A percentile compares a stretch with the other conserved stretches of the same genome.
Conservation (phyloP, 2,329 filamentous ascomycete genomes). For the Parascedosporium putredinis region DNA sequence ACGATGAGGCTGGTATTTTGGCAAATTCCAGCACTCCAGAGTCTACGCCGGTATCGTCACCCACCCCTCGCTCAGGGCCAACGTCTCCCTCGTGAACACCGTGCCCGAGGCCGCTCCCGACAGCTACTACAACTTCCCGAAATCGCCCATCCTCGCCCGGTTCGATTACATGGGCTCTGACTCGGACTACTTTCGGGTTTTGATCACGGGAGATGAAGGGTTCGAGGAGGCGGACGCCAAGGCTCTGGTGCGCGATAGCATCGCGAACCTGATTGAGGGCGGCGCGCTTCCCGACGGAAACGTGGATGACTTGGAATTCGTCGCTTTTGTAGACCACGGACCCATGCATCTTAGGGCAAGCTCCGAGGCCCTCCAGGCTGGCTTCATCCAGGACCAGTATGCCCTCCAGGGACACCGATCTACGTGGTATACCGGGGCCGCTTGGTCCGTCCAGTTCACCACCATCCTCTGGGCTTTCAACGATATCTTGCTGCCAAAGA, state of each 20-base stretch:
- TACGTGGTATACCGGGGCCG: conserved; percentile 35
- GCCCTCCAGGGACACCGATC: conserved; percentile 30
- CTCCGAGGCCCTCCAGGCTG: conserved; percentile 21
- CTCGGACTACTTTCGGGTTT: conserved; percentile 20
- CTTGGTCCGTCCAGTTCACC: conserved; percentile 23
- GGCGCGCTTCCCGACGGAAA: conserved; percentile 15
- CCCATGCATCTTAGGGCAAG: conserved; percentile 25
- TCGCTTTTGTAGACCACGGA: conserved; percentile 24
- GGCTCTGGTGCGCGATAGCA: conserved; percentile 16
- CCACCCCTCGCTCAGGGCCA: conserved; percentile 15
- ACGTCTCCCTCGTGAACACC: conserved; percentile 14
- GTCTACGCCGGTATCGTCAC: conserved; percentile 17
- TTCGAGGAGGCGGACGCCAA: conserved; percentile 15
- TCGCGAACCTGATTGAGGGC: conserved; percentile 19
- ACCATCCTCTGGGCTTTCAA: conserved; percentile 25
- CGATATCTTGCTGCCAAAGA: conserved; percentile 10
- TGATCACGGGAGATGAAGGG: conserved; percentile 17
- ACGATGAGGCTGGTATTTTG: conserved; percentile 14
- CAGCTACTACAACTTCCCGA: conserved; percentile 17
- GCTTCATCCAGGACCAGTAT: conserved; percentile 30
- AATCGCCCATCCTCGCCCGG: conserved; percentile 14
- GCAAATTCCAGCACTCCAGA: conserved; percentile 13
- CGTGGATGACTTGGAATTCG: conserved; percentile 19
- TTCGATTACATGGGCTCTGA: conserved; percentile 21
- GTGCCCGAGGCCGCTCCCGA: conserved; percentile 12